Evolutionary conservation across 768 basidiomycete genomes (phyloP).

Genomic region (Boletus coccyginus): DNA sequence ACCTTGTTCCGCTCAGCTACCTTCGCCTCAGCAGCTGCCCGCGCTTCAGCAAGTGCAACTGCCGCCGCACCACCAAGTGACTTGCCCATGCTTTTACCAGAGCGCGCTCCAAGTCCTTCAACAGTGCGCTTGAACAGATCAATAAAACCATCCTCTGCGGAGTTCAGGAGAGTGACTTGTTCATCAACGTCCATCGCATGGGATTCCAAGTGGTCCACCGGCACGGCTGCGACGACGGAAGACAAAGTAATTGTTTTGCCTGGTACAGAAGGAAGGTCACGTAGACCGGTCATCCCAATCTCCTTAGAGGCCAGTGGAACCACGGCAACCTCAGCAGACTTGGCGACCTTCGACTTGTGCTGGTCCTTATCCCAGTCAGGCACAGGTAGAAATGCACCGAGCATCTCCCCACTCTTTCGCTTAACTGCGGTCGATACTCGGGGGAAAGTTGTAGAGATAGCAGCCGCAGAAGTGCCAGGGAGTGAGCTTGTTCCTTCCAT

Average conservation of each 20-base stretch:
- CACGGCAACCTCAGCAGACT: constrained; percentile 38
- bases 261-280: constrained; percentile 1
- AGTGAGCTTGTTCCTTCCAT: constrained; percentile 47
- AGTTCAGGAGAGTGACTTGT: constrained; percentile 8
- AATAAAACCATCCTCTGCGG: constrained; percentile 47
- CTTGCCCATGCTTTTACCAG: constrained; percentile 57
- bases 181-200: constrained; percentile 24
- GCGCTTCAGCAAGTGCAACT: constrained; percentile 63
- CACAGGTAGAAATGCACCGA: constrained; percentile 15
- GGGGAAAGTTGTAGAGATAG: constrained; percentile 7
- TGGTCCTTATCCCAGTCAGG: constrained; percentile 38
- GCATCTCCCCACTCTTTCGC: constrained; percentile 62
- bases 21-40: constrained; percentile 62
- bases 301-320: constrained; percentile 19
- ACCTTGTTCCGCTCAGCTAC: constrained; percentile 62
- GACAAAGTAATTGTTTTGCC: not conserved
- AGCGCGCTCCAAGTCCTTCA: constrained; percentile 58
- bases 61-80: constrained; percentile 55
- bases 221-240: not conserved
- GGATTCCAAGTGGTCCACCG: constrained; percentile 16
- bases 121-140: constrained; percentile 70
- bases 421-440: constrained; percentile 40
- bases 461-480: constrained; percentile 7
- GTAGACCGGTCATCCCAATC: constrained; percentile 6
- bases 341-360: constrained; percentile 49